Evolutionary conservation across 164 flowering plant species (phyloP).

Genomic region (Taxillus chinensis): DNA sequence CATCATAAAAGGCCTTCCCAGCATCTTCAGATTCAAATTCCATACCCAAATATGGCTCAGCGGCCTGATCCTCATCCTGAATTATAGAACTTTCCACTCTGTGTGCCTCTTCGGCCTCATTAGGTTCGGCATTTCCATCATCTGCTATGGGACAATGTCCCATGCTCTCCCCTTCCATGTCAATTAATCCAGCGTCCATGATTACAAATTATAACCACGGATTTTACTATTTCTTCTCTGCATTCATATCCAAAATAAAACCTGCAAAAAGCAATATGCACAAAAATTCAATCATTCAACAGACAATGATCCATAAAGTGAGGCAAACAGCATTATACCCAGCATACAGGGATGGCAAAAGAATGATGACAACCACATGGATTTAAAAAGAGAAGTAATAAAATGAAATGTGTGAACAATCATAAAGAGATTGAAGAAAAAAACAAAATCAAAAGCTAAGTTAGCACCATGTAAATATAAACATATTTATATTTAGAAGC

Average conservation of each 20-base stretch:
- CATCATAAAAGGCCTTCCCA: conserved; percentile 54
- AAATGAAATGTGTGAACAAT: too few species aligned
- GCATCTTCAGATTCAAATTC: conserved; percentile 62
- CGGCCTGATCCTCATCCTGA: conserved; percentile 30
- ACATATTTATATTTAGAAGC: too few species aligned
- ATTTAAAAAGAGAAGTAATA: too few species aligned
- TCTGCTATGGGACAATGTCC: conserved; percentile 20
- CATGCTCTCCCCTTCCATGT: conserved; percentile 24
- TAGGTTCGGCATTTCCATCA: conserved; percentile 29
- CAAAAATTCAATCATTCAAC: neutral
- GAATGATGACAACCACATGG: too few species aligned
- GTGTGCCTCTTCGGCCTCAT: conserved; percentile 26
- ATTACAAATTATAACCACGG: neutral
- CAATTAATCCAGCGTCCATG: conserved; percentile 36
- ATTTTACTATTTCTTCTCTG: neutral
- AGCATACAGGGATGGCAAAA: too few species aligned
- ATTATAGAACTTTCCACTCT: conserved; percentile 16
- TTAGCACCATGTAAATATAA: too few species aligned
- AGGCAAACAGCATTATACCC: too few species aligned
- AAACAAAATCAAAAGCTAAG: too few species aligned
- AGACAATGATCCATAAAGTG: neutral
- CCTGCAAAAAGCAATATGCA: neutral
- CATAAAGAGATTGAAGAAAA: too few species aligned
- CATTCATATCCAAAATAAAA: neutral
- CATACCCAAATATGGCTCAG: conserved; percentile 66